These are phyloP conservation scores for Termitomyces sp. DNA, from an alignment of 768 basidiomycete species.

Conservation along the genomic window DNA sequence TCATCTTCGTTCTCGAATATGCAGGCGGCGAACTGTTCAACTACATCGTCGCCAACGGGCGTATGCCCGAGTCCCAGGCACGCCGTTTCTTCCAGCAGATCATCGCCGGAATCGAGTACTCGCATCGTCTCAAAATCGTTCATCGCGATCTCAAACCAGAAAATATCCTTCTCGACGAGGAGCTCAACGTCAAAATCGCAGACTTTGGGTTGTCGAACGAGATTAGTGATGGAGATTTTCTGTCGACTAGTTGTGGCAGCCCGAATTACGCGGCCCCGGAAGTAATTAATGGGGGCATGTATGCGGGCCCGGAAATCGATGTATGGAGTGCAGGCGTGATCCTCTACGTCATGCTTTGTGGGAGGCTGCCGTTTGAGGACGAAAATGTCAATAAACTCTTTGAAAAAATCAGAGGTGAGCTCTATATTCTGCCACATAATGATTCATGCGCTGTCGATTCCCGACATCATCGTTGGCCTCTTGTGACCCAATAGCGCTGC, in stretches of 20 bases:
- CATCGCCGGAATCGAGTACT: conserved; percentile 95
- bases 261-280: conserved; percentile 99
- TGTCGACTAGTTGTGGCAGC: conserved; percentile 96
- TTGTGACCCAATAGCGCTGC: not conserved
- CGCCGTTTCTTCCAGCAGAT: conserved; percentile 98
- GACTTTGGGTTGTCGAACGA: conserved; percentile 97
- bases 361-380: conserved; percentile 94
- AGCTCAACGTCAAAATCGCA: conserved; percentile 94
- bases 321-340: conserved; percentile 99
- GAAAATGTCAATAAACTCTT: conserved; percentile 91
- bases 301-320: conserved; percentile 97
- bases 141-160: conserved; percentile 98
- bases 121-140: conserved; percentile 93
- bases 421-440: not conserved
- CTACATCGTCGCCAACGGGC: conserved; percentile 92
- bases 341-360: conserved; percentile 96
- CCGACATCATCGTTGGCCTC: not conserved
- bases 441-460: not conserved
- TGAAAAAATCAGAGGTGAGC: conserved; percentile 85
- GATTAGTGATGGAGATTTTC: conserved; percentile 93
- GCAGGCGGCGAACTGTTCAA: conserved; percentile 97
- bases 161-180: conserved; percentile 83
- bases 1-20: conserved; percentile 97
- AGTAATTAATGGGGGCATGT: conserved; percentile 91
- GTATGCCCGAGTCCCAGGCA: conserved; percentile 83